These are phyloP conservation scores for Aspergillus fischeri DNA, from an alignment of 2,329 filamentous ascomycete genomes.

Conservation along the genomic window DNA sequence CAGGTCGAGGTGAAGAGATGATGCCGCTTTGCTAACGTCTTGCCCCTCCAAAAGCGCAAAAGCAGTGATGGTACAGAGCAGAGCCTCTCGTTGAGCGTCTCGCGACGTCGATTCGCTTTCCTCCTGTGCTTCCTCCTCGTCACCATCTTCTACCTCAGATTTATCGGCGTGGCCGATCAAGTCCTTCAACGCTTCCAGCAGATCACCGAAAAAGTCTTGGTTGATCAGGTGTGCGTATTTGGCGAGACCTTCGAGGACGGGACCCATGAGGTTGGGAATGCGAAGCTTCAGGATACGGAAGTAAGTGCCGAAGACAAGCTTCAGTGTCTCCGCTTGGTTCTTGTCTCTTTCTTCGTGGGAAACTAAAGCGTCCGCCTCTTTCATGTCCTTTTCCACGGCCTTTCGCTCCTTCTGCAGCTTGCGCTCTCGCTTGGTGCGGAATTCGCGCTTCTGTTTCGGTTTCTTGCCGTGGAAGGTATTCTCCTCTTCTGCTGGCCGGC, in stretches of 20 bases:
- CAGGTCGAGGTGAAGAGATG: slow-evolving; percentile 79
- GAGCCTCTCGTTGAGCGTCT: slow-evolving; percentile 77
- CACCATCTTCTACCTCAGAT: slow-evolving; percentile 42
- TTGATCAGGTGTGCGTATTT: slow-evolving; percentile 97
- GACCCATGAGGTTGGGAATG: slow-evolving; percentile 84
- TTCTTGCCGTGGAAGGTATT: slow-evolving; percentile 50
- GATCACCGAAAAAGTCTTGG: slow-evolving; percentile 96
- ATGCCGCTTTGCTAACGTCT: slow-evolving; percentile 79
- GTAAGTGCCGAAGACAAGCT: slow-evolving; percentile 91
- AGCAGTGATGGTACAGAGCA: slow-evolving; percentile 93
- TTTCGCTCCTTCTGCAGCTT: slow-evolving; percentile 85
- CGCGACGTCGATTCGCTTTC: slow-evolving; percentile 46
- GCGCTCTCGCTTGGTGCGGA: slow-evolving; percentile 80
- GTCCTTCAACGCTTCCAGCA: slow-evolving; percentile 91
- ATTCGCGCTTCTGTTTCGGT: slow-evolving; percentile 71
- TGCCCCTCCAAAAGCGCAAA: slow-evolving; percentile 95
- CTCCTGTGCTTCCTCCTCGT: slow-evolving; percentile 44
- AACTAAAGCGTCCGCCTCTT: slow-evolving; percentile 83
- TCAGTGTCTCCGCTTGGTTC: slow-evolving; percentile 93
- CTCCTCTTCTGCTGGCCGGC: slow-evolving; percentile 40
- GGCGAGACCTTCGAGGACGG: slow-evolving; percentile 87
- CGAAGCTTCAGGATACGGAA: slow-evolving; percentile 89
- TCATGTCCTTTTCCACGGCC: slow-evolving; percentile 86
- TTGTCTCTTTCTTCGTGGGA: slow-evolving; percentile 88
- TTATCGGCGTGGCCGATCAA: slow-evolving; percentile 71